phyloP scores from a whole-genome alignment of 495 filamentous ascomycete genomes.

The Podospora sp. region DNA sequence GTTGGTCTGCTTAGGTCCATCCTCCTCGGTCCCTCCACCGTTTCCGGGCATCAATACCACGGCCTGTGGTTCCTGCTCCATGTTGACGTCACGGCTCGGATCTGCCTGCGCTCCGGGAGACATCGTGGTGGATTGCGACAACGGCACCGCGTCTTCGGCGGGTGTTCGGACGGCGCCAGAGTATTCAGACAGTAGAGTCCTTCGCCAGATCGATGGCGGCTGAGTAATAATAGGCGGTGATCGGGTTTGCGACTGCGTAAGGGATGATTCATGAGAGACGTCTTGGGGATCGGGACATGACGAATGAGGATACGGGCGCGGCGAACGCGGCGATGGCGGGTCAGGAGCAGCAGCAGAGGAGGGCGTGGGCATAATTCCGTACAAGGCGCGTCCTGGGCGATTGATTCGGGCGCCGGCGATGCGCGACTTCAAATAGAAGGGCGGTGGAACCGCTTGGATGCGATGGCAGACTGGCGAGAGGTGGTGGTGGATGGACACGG shows the following conservation, averaged over 20 bases:
- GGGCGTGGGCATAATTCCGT: constrained; percentile 54
- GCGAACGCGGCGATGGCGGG: constrained; percentile 43
- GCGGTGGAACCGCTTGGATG: constrained; percentile 1
- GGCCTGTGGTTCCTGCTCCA: constrained; percentile 25
- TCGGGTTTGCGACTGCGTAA: constrained; percentile 19
- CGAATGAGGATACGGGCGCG: constrained; percentile 44
- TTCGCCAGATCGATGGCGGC: constrained; percentile 31
- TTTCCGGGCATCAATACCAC: constrained; percentile 6
- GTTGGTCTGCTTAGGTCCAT: constrained; percentile 42
- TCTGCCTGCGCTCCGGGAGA: constrained; percentile 41
- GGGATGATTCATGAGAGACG: constrained; percentile 12
- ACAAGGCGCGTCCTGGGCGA: background rate
- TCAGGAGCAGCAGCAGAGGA: constrained; percentile 45
- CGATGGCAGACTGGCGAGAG: background rate
- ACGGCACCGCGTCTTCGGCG: constrained; percentile 27
- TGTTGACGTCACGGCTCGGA: constrained; percentile 30
- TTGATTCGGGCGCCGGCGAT: constrained; percentile 8
- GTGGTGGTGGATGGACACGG: background rate
- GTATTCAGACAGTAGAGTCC: constrained; percentile 16
- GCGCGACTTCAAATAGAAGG: background rate
- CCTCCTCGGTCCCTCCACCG: constrained; percentile 22
- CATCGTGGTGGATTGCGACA: constrained; percentile 40
- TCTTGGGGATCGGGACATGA: constrained; percentile 50
- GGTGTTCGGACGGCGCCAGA: constrained; percentile 20
- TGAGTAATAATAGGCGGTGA: constrained; percentile 16